These are phyloP conservation scores for Lachnellula hyalina DNA, from an alignment of 2,329 filamentous ascomycete genomes.

Conservation along the genomic window DNA sequence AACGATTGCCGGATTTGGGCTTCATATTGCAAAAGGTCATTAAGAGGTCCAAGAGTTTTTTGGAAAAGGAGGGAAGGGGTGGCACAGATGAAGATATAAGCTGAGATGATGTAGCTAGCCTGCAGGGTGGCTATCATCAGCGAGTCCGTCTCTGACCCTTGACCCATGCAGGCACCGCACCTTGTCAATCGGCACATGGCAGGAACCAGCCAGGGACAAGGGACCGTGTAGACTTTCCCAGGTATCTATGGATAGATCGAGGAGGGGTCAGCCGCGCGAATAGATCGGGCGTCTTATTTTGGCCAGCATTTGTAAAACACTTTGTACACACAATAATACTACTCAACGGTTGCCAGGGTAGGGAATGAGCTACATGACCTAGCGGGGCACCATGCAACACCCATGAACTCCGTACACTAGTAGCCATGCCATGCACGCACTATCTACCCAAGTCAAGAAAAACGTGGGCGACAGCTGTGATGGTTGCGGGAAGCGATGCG, in stretches of 20 bases:
- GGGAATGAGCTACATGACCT: neutral
- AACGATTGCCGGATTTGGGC: constrained; percentile 23
- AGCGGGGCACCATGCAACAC: neutral
- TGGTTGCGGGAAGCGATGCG: neutral
- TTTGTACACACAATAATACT: neutral
- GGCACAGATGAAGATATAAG: constrained; percentile 2
- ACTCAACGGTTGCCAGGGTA: neutral
- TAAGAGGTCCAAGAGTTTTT: neutral
- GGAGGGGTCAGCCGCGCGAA: constrained; percentile 1
- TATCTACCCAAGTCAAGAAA: neutral
- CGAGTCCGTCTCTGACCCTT: neutral
- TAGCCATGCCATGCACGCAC: no score
- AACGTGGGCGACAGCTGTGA: neutral
- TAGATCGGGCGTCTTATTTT: constrained; percentile 1
- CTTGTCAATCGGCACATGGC: constrained; percentile 9
- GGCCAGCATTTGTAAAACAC: neutral
- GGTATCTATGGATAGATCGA: constrained; percentile 2
- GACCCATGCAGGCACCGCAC: neutral
- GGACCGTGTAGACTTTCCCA: neutral
- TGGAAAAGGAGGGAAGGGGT: neutral
- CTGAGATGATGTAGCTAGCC: neutral
- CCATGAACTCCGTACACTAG: neutral
- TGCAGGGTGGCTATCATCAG: constrained; percentile 1
- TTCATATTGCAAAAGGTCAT: constrained; percentile 9
- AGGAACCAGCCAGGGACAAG: neutral